Base-by-base conservation (phyloP, 441 rosid species). In the Isatis lusitanica region DNA sequence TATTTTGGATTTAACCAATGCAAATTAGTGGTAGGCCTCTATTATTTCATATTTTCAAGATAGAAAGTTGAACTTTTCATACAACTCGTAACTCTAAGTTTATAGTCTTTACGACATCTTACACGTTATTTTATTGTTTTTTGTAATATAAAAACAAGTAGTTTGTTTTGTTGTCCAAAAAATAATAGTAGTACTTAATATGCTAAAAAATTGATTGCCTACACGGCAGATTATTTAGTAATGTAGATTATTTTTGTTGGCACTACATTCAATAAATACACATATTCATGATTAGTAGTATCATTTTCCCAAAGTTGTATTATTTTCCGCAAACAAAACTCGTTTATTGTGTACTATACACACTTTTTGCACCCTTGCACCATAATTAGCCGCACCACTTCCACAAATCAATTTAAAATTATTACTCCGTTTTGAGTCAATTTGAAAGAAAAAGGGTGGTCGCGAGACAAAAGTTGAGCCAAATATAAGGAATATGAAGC, bases 401-500 rank as follows among this genome's bases (percentile, higher is more conserved):
- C 5, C 59, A 44, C 21, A 46, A 0, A 69, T 44, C 56, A 55
- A 26, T 30, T 47, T n/a, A 13, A 21, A 36, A 12, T 10, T 17
- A 36, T 8, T 38, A 18, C 31, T 36, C 15, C 24, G 57, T 57
- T 59, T 55, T 12, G 6, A 43, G 73, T 58, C 39, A 40, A 66
- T 16, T 16, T 16, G 11, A 78, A 61, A 38, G 24, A 36, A 35
- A 78, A 67, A 71, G 50, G 39, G 2, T 52, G 60, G 81, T 66
- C 74, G 66, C 33, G 70, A 76, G 73, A 76, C 73, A 76, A 73
- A 76, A 52, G 71, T 69, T 64, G 61, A 64, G 71, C 40, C 61
- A 66, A 71, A 71, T 70, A 66, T 52, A 51, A 39, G 77, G 81
- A 72, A 67, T 73, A 78, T 78, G 47, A 78, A 44, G 77, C 81